phyloP scores from a whole-genome alignment of 352 stramenopile species.

The Blastocystis sp. region DNA sequence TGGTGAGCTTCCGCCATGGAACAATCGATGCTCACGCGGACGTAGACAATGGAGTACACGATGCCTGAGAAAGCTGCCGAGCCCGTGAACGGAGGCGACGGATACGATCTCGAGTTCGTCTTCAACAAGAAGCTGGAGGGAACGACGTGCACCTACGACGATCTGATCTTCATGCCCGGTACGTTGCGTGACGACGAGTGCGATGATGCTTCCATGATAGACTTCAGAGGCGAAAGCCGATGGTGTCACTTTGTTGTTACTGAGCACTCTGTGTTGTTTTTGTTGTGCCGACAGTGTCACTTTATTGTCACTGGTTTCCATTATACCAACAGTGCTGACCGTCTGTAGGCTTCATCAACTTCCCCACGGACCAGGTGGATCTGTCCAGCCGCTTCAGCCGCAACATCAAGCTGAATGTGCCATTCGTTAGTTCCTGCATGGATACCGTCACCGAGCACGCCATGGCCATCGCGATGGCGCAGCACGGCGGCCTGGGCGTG shows the following conservation, averaged over 20 bases:
- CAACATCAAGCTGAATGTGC: constrained; percentile 88
- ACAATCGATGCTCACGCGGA: neutral
- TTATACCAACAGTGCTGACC: constrained; percentile 58
- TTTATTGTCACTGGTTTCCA: neutral
- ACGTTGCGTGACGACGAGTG: neutral
- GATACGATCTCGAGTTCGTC: constrained; percentile 50
- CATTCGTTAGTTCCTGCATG: constrained; percentile 86
- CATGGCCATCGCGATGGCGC: constrained; percentile 98
- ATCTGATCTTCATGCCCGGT: constrained; percentile 80
- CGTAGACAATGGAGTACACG: neutral
- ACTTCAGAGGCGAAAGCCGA: constrained; percentile 23
- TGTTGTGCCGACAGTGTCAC: neutral
- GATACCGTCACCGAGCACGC: constrained; percentile 98
- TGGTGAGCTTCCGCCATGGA: no score
- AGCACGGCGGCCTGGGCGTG: constrained; percentile 97
- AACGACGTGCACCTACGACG: constrained; percentile 76
- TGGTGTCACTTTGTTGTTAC: neutral
- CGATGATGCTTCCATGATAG: constrained; percentile 67
- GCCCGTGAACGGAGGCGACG: neutral
- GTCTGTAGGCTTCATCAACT: constrained; percentile 84
- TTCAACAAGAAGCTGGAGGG: constrained; percentile 48
- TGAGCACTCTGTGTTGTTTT: no score
- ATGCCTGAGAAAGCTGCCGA: neutral
- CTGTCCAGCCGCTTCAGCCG: constrained; percentile 84
- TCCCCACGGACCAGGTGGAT: constrained; percentile 87